Evolutionary conservation across 495 filamentous ascomycete species (phyloP).

Genomic region (Pyrenopolyporus hunteri): DNA sequence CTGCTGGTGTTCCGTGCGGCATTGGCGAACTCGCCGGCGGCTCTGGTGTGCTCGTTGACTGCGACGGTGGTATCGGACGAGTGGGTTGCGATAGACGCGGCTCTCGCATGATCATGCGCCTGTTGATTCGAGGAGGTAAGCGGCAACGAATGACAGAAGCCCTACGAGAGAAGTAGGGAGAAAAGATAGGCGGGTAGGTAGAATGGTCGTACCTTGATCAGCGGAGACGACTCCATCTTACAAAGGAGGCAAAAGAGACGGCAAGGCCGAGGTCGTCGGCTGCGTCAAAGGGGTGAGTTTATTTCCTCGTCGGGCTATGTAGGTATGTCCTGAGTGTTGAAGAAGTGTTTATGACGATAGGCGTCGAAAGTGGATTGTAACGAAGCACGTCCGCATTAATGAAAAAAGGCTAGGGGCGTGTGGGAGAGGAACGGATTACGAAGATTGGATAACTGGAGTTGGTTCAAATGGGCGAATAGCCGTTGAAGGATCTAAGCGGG

Average conservation of each 20-base stretch:
- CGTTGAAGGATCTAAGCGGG: too few species aligned
- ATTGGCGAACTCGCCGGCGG: slow-evolving; percentile 86
- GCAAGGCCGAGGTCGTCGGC: background rate
- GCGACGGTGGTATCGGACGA: slow-evolving; percentile 78
- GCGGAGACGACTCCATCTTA: slow-evolving; percentile 52
- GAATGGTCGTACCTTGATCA: slow-evolving; percentile 48
- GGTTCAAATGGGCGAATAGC: background rate
- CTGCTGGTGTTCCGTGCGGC: slow-evolving; percentile 77
- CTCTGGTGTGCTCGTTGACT: slow-evolving; percentile 84
- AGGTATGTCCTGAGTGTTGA: background rate
- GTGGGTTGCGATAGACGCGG: slow-evolving; percentile 74
- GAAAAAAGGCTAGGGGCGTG: slow-evolving; percentile 27
- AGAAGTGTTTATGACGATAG: slow-evolving; percentile 14
- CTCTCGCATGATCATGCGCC: slow-evolving; percentile 89
- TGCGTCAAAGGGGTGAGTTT: background rate
- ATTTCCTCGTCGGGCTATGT: background rate
- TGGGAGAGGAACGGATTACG: slow-evolving; percentile 2
- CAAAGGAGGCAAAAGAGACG: background rate
- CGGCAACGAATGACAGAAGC: slow-evolving; percentile 19
- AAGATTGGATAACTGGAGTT: slow-evolving; percentile 4
- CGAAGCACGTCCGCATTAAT: background rate
- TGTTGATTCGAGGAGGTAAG: slow-evolving; percentile 44
- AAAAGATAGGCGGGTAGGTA: slow-evolving; percentile 1
- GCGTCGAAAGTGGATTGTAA: background rate
- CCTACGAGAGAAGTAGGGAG: background rate